Evolutionary conservation across 495 filamentous ascomycete genomes (phyloP).

Genomic region (Lentithecium fluviatile): DNA sequence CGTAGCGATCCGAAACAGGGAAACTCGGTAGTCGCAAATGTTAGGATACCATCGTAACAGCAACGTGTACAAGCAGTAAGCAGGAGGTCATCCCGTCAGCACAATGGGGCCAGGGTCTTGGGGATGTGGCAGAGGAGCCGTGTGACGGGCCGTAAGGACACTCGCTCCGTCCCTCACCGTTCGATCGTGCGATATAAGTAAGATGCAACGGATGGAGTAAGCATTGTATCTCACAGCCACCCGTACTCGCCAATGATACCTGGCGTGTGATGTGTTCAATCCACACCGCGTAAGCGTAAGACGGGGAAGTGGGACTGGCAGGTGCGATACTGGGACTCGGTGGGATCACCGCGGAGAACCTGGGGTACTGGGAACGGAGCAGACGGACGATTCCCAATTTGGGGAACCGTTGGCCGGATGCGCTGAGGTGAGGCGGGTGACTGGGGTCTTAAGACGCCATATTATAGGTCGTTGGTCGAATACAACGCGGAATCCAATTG

Average conservation of each 20-base stretch:
- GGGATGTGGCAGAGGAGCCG: conserved; percentile 14
- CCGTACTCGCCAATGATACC: too few relatives aligned
- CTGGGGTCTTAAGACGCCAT: not conserved
- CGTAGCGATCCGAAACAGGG: too few relatives aligned
- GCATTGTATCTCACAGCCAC: too few relatives aligned
- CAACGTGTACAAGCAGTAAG: conserved; percentile 1
- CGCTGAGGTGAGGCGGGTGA: conserved; percentile 9
- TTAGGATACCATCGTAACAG: too few relatives aligned
- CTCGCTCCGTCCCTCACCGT: conserved; percentile 13
- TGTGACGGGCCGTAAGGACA: conserved; percentile 4
- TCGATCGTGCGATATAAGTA: not conserved
- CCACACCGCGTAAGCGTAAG: too few relatives aligned
- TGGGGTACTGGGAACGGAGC: conserved; percentile 24
- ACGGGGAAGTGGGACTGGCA: not conserved
- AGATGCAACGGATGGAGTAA: too few relatives aligned
- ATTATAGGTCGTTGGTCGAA: conserved; percentile 8
- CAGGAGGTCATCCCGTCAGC: conserved; percentile 14
- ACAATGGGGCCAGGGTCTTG: conserved; percentile 9
- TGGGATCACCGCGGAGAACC: conserved; percentile 22
- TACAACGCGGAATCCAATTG: not conserved
- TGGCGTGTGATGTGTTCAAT: too few relatives aligned
- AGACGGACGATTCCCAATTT: conserved; percentile 22
- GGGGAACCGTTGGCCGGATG: conserved; percentile 15
- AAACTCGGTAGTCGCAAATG: too few relatives aligned
- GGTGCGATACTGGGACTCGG: not conserved